phyloP scores from a whole-genome alignment of 371 early-diverging fungal genomes.

The Capniomyces stellatus region DNA sequence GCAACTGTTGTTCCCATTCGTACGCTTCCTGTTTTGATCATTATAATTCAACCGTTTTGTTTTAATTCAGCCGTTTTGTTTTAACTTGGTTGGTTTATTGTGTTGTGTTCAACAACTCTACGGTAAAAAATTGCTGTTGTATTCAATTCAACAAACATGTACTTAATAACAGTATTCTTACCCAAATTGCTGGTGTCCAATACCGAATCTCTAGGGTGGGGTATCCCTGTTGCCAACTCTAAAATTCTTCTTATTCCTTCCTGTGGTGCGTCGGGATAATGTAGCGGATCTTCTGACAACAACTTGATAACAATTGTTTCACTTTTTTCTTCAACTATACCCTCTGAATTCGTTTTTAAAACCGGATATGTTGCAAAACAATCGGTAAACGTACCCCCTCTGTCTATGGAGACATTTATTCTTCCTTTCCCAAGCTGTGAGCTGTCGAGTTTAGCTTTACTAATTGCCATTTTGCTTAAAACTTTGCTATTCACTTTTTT shows the following conservation, averaged over 20 bases:
- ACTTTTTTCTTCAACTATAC: slow-evolving; percentile 28
- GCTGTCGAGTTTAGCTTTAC: background rate
- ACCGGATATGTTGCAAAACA: slow-evolving; percentile 48
- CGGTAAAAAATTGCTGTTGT: background rate
- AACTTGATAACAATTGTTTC: slow-evolving; percentile 45
- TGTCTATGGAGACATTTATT: slow-evolving; percentile 57
- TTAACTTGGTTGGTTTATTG: no score
- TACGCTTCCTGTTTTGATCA: slow-evolving; percentile 36
- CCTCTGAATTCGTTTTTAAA: slow-evolving; percentile 29
- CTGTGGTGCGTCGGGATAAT: slow-evolving; percentile 84
- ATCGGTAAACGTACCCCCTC: slow-evolving; percentile 83
- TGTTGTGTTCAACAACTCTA: background rate
- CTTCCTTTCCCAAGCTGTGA: slow-evolving; percentile 9
- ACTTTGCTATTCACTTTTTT: background rate
- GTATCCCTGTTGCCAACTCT: slow-evolving; percentile 57
- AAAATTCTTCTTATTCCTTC: slow-evolving; percentile 85
- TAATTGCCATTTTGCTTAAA: background rate
- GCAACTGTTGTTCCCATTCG: slow-evolving; percentile 96
- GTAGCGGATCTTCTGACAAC: slow-evolving; percentile 74
- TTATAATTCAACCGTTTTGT: background rate
- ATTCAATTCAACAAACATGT: background rate
- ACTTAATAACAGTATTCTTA: background rate
- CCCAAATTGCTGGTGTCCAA: slow-evolving; percentile 49
- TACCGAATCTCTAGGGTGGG: slow-evolving; percentile 43
- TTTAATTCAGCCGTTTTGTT: slow-evolving; percentile 20